Base-by-base conservation (phyloP, 352 stramenopile genomes). In the Phytophthora melonis region DNA sequence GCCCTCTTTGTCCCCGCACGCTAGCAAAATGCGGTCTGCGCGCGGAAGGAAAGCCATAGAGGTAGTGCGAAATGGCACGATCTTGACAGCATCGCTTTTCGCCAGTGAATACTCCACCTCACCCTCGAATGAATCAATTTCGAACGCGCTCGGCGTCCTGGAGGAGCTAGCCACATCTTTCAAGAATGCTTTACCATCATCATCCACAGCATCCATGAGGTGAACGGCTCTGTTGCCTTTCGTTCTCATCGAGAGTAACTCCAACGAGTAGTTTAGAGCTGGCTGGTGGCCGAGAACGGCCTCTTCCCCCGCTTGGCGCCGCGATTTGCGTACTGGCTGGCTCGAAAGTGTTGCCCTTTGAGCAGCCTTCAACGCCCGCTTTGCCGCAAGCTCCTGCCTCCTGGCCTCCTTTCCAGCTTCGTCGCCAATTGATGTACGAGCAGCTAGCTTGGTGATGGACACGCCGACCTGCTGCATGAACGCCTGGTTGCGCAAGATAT, bases 401-500 rank as follows among this genome's bases (percentile, higher is more conserved):
- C 23, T 67, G 43, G 54, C 16, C 36, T 61, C 49, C 45, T 76
- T 71, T 25, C 19, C 10, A 7, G 27, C n/a, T 23, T 54, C 25
- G 23, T 72, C 55, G 1, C 36, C 58, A 10, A 86, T 55, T 10
- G 82, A 70, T 18, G 77, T 87, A 8, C 86, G 77, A 16, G 79
- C 80, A 10, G 79, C 78, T 6, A 90, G 79, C 57, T 88, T 92
- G 16, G 83, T 75, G 52, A 78, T 84, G 43, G 83, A 88, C 5
- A 93, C 72, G 39, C 86, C 88, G 68, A 93, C 87, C 30, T 77
- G 77, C 34, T 76, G 64, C 83, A 95, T 89, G 59, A 93, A 88
- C 25, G 87, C 76, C 43, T 90, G 62, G 63, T 93, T 93, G 52
- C 86, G 86, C 74, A 89, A 80, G 61, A 93, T 93, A 66, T 92